Percentiles rank a stretch among this genome's conserved stretches.
Conservation (phyloP, 345 rosid genomes). For the Crucihimalaya himalaica region DNA sequence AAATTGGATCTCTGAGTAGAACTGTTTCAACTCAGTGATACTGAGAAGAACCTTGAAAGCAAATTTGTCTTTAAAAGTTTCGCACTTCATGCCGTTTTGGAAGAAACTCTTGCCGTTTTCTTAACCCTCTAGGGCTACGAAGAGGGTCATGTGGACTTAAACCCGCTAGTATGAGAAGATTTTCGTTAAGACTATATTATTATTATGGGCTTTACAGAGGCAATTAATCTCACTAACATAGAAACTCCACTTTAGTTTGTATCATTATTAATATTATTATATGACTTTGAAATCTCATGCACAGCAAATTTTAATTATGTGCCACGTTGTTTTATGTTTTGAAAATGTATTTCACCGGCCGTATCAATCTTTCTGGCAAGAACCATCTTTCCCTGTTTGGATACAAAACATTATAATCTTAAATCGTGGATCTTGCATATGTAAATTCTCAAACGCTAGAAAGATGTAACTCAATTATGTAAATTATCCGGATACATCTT, state of each 20-base stretch:
- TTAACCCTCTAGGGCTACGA: not conserved
- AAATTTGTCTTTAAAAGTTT: constrained; percentile 6
- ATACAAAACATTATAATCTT: not conserved
- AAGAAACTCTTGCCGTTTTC: constrained; percentile 19
- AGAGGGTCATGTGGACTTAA: not conserved
- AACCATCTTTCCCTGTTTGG: not conserved
- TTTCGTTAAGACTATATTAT: too few relatives aligned
- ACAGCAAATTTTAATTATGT: not conserved
- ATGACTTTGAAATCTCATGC: not conserved
- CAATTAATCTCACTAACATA: not conserved
- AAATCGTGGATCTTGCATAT: not conserved
- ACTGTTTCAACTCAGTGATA: constrained; percentile 6
- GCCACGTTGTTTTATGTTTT: not conserved
- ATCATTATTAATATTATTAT: not conserved
- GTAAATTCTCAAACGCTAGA: not conserved
- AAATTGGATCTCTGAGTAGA: constrained; percentile 4
- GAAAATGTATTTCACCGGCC: not conserved
- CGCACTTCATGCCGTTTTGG: constrained; percentile 23
- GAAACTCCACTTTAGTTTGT: not conserved
- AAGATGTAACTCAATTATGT: not conserved
- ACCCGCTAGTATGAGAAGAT: not conserved
- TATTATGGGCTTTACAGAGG: constrained; percentile 1
- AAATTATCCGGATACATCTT: too few relatives aligned
- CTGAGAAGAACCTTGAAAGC: not conserved
- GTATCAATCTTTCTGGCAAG: not conserved